A percentile compares a stretch with the other conserved stretches of the same genome.
phyloP scores from a whole-genome alignment of 2,329 filamentous ascomycete species.

The Grosmannia penicillata region DNA sequence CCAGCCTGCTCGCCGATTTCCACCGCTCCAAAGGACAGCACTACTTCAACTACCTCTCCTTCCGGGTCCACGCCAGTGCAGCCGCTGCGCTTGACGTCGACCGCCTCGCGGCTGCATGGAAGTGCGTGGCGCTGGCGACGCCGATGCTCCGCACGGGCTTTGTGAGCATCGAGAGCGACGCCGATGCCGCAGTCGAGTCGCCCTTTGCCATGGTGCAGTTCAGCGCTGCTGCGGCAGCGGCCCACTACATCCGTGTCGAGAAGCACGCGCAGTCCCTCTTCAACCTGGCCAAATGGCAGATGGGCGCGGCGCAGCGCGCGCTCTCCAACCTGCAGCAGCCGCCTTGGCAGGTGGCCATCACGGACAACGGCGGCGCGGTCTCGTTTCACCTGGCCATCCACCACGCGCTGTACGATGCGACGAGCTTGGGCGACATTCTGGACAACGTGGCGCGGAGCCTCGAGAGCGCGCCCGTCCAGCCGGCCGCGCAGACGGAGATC shows the following conservation, averaged over 20 bases:
- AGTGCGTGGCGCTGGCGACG: conserved; percentile 33
- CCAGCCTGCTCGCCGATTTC: conserved; percentile 66
- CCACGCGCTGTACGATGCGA: conserved; percentile 77
- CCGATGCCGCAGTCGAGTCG: conserved; percentile 20
- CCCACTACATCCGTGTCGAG: neutral
- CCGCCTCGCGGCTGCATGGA: conserved; percentile 45
- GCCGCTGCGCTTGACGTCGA: conserved; percentile 13
- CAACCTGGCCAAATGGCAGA: conserved; percentile 22
- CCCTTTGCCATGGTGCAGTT: conserved; percentile 67
- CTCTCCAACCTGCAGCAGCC: conserved; percentile 33
- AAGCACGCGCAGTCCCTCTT: conserved; percentile 11
- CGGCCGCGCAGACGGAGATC: conserved; percentile 9
- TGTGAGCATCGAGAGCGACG: conserved; percentile 39
- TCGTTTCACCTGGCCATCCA: conserved; percentile 38
- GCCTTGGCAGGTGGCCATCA: conserved; percentile 48
- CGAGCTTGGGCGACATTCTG: conserved; percentile 53
- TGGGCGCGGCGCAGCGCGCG: conserved; percentile 17
- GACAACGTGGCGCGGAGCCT: conserved; percentile 35
- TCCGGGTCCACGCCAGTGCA: conserved; percentile 28
- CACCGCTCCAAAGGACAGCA: conserved; percentile 47
- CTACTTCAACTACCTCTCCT: conserved; percentile 62
- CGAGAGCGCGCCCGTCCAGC: conserved; percentile 6
- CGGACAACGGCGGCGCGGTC: conserved; percentile 19
- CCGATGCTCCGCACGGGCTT: conserved; percentile 70
- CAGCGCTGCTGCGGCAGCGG: conserved; percentile 3